These are phyloP conservation scores for Cenchrus fungigraminus DNA, from an alignment of 176 grass and related monocot species.

Conservation along the genomic window DNA sequence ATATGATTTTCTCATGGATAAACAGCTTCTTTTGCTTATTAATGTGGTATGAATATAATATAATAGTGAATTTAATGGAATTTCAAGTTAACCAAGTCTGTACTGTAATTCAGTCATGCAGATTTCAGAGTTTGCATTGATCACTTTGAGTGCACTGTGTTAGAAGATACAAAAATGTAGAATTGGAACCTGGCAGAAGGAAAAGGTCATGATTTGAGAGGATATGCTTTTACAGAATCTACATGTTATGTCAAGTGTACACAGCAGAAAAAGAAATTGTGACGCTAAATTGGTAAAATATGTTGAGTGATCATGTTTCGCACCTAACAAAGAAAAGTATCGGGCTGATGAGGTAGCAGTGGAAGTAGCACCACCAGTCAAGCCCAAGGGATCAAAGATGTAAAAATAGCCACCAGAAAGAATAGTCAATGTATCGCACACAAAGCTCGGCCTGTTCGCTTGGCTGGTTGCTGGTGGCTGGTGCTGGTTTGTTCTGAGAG, in stretches of 20 bases:
- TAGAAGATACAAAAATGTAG: constrained; percentile 15
- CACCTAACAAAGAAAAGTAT: constrained; percentile 94
- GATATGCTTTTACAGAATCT: constrained; percentile 22
- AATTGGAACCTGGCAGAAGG: neutral
- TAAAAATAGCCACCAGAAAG: constrained; percentile 94
- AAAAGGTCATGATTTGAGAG: constrained; percentile 3
- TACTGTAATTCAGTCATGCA: constrained; percentile 6
- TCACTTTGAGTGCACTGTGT: constrained; percentile 25
- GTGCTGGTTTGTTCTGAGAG: too few species aligned
- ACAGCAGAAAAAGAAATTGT: constrained; percentile 5
- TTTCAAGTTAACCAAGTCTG: constrained; percentile 15
- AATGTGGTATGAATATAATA: neutral
- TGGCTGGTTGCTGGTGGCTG: too few species aligned
- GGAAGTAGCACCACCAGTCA: constrained; percentile 63
- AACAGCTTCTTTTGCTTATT: constrained; percentile 4
- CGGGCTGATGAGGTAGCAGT: constrained; percentile 63
- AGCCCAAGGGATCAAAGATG: constrained; percentile 91
- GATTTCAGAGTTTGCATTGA: neutral
- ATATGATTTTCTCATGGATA: constrained; percentile 2
- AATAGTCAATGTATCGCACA: constrained; percentile 85
- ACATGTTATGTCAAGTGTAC: neutral
- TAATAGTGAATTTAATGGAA: constrained; percentile 8
- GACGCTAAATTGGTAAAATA: constrained; percentile 15
- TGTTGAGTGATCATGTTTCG: constrained; percentile 4
- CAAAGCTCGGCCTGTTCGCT: too few species aligned